Conservation (phyloP, 306 rosid species). For the Gillenia trifoliata region DNA sequence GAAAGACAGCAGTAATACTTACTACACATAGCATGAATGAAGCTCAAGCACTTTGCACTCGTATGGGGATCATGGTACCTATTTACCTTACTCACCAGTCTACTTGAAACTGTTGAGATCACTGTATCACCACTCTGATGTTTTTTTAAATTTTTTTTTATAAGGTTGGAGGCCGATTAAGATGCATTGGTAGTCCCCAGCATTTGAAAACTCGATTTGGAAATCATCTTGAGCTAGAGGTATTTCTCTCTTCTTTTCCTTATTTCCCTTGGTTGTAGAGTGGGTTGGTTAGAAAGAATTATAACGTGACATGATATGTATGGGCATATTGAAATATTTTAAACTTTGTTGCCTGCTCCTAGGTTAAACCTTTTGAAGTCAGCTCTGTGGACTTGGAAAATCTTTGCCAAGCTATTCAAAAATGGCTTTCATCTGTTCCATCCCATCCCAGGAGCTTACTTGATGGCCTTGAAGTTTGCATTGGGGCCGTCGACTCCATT, state of each 20-base stretch:
- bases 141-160: slow-evolving; percentile 32
- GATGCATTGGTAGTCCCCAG: slow-evolving; percentile 95
- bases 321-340: slow-evolving; percentile 22
- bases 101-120: slow-evolving; percentile 15
- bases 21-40: slow-evolving; percentile 98
- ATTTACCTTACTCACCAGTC: slow-evolving; percentile 16
- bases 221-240: slow-evolving; percentile 94
- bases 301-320: slow-evolving; percentile 3
- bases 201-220: slow-evolving; percentile 90
- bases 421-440: slow-evolving; percentile 50
- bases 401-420: slow-evolving; percentile 66
- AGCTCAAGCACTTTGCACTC: slow-evolving; percentile 95
- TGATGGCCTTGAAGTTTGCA: slow-evolving; percentile 81
- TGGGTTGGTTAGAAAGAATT: neutral
- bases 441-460: slow-evolving; percentile 79
- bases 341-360: slow-evolving; percentile 18
- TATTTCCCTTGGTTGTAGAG: neutral
- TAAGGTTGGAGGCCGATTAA: slow-evolving; percentile 85
- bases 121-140: slow-evolving; percentile 14
- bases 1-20: slow-evolving; percentile 92
- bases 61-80: slow-evolving; percentile 90
- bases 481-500: slow-evolving; percentile 57
- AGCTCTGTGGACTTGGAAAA: slow-evolving; percentile 58
- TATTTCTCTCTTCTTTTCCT: slow-evolving; percentile 13
- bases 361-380: slow-evolving; percentile 90